Evolutionary conservation across 768 basidiomycete species (phyloP).

Genomic region (Hericium coralloides): DNA sequence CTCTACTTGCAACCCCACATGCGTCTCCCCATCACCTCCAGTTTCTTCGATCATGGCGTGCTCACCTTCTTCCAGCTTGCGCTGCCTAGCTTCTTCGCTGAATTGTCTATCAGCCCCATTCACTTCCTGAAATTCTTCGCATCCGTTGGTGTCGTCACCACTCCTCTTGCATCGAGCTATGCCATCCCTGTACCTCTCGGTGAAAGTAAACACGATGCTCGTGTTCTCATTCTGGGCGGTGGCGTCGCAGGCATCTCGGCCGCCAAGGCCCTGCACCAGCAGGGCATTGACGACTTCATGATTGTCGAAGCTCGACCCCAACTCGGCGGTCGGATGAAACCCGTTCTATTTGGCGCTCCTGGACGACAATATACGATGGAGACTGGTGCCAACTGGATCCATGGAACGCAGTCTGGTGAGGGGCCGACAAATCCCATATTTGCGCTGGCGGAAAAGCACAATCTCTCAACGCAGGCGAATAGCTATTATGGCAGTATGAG

Average conservation of each 20-base stretch:
- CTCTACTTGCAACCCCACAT: background rate
- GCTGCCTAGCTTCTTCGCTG: too few relatives aligned
- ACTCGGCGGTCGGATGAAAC: slow-evolving; percentile 49
- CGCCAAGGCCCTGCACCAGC: slow-evolving; percentile 44
- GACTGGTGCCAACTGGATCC: slow-evolving; percentile 28
- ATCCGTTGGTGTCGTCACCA: slow-evolving; percentile 1
- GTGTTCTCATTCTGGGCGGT: slow-evolving; percentile 53
- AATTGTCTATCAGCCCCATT: slow-evolving; percentile 2
- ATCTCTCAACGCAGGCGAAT: slow-evolving; percentile 33
- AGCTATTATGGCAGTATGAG: slow-evolving; percentile 20
- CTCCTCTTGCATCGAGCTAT: background rate
- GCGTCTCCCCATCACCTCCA: slow-evolving; percentile 3
- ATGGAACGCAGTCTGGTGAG: slow-evolving; percentile 32
- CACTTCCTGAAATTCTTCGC: background rate
- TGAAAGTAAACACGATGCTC: slow-evolving; percentile 11
- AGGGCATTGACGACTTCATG: slow-evolving; percentile 45
- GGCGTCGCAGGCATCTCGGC: slow-evolving; percentile 57
- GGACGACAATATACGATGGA: slow-evolving; percentile 36
- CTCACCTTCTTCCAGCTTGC: background rate
- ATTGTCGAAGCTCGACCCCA: slow-evolving; percentile 45
- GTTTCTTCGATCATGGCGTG: background rate
- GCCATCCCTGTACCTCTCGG: background rate
- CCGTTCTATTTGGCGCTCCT: slow-evolving; percentile 29
- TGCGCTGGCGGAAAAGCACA: slow-evolving; percentile 40
- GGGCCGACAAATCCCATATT: slow-evolving; percentile 50